Evolutionary conservation across 2,329 filamentous ascomycete species (phyloP), one percentile per base, ranked within the genome.

Genomic region (Rachicladosporium sp.): DNA sequence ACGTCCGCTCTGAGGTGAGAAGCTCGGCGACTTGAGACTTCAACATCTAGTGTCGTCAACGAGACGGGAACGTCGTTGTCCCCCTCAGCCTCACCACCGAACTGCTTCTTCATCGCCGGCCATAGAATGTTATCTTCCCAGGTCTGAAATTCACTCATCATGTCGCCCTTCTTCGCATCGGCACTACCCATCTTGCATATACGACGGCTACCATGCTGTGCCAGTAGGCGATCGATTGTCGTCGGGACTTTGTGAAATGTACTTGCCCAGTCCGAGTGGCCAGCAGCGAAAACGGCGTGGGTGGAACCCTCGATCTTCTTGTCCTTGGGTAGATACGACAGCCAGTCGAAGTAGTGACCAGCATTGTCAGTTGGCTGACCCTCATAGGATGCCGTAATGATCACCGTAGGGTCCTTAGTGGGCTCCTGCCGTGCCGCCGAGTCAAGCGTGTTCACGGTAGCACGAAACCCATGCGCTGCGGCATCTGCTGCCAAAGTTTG

Each of bases 251-350:
- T 53, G 19, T 64, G 62, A 43, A 63, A 66, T 0, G 64, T 66
- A 33, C 50, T 53, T 0, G 56, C 55, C 63, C 63, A 67, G 31
- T 67, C 63, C 2, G 53, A 52, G 33, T 65, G 60, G 4, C 64
- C 63, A 31, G 58, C 61, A 5, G 63, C 63, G 37, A 64, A 66
- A 2, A 66, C 55, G 2, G 61, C 50, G 39, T 62, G 66, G 10
- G 10, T 30, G 27, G 30, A 21, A 33, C 41, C 41, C 32, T 41
- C 31, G 9, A 38, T 19, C 10, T 31, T 40, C 46, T 10, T 34
- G 3, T 59, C 45, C 6, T 61, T 67, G 40, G 70, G 63, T 8
- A 73, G 61, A 9, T 52, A 63, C 46, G 76, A 66, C 0, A 66
- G 39, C 64, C 63, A 67, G 11, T 56, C 54, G 11, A 63, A 54